Evolutionary conservation across 768 basidiomycete genomes (phyloP).

Genomic region (Collybia mongolica): DNA sequence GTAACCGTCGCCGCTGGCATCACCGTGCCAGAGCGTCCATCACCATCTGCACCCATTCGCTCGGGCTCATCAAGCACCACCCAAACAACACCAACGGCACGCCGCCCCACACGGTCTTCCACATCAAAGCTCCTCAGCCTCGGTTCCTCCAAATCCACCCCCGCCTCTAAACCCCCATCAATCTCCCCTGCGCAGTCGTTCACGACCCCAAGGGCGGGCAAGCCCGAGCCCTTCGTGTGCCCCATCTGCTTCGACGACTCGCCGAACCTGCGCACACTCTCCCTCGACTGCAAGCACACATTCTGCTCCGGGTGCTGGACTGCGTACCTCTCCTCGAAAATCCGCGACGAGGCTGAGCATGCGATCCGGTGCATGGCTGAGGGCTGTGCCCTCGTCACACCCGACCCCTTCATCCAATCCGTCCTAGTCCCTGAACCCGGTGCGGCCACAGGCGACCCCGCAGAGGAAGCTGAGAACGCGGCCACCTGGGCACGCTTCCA

Average conservation of each 20-base stretch:
- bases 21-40: conserved; percentile 41
- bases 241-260: conserved; percentile 91
- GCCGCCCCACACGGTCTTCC: conserved; percentile 35
- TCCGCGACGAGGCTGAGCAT: conserved; percentile 79
- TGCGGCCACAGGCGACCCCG: conserved; percentile 19
- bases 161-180: conserved; percentile 25
- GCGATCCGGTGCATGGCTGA: conserved; percentile 80
- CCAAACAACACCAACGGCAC: conserved; percentile 17
- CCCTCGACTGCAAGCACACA: conserved; percentile 79
- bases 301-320: conserved; percentile 87
- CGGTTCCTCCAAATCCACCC: conserved; percentile 25
- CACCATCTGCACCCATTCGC: conserved; percentile 30
- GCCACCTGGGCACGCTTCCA: conserved; percentile 71
- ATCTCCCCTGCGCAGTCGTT: conserved; percentile 21
- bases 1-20: conserved; percentile 77
- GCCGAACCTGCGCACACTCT: conserved; percentile 54
- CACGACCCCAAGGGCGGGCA: conserved; percentile 25
- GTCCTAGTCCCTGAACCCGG: conserved; percentile 41
- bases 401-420: conserved; percentile 60
- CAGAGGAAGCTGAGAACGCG: conserved; percentile 38
- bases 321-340: conserved; percentile 76
- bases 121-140: conserved; percentile 34
- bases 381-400: conserved; percentile 62
- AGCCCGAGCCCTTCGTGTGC: conserved; percentile 70
- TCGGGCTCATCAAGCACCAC: conserved; percentile 23